Base-by-base conservation (phyloP, 1,284 basidiomycete species). In the Macrocystidia cucumis region DNA sequence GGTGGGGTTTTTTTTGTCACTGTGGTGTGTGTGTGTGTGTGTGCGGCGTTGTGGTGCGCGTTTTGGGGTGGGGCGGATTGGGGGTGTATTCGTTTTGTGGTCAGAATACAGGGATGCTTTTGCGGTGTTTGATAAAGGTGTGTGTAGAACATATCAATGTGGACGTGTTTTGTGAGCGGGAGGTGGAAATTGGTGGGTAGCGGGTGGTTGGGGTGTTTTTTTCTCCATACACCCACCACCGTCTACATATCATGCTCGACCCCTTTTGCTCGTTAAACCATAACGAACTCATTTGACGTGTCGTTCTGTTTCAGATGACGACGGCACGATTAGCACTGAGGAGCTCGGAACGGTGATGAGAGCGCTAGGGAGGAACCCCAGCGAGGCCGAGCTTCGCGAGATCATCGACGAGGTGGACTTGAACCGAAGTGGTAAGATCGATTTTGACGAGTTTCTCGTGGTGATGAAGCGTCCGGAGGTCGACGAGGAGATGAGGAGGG, bases 331-430 rank as follows among this genome's bases (percentile, higher is more conserved):
- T 72, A 96, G 91, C 40, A 89, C 88, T 47, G 83, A 83, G 56
- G 92, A 98, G 68, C 85, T 97, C 50, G 92, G 92, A 41, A 93
- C 89, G 36, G 92, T 97, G 51, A 95, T 97, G 92, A 82, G 90
- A 47, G 91, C 90, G 35, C 72, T 96, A 11, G 92, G 92, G 12
- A 91, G 93, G 67, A 93, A 91, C 67, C 91, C 91, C 1, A 92
- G 91, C 34, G 89, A 96, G 56, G 84, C 84, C 8, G 91, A 97
- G 67, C 72, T 96, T 32, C 83, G 90, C 58, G 90, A 95, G 66
- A 96, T 97, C 91, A 90, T 91, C 72, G 88, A 87, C 65, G 86
- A 53, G 24, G 44, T 57, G 31, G 55, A 57, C 32, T 69, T 67
- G 12, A 77, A 79, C 52, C 67, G 71, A 27, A 78, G 76, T 50